These are phyloP conservation scores for Pseudocercospora pini-densiflorae DNA, from an alignment of 2,329 filamentous ascomycete genomes.

Conservation along the genomic window DNA sequence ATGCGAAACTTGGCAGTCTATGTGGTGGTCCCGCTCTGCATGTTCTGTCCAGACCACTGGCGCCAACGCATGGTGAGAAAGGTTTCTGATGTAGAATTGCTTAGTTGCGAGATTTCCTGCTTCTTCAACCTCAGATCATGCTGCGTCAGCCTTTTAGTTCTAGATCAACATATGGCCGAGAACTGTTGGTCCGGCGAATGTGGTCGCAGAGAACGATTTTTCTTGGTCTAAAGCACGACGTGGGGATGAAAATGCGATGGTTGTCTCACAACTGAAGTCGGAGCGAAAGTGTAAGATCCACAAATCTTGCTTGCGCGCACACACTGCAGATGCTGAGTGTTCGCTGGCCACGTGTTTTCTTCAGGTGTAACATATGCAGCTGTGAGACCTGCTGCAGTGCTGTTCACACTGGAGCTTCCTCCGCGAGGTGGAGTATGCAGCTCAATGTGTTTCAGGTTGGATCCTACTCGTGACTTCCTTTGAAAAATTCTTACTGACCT, in stretches of 20 bases:
- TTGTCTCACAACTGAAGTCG: background rate
- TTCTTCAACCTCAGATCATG: too few relatives aligned
- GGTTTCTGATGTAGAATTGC: background rate
- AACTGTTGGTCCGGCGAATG: too few relatives aligned
- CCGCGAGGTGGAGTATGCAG: background rate
- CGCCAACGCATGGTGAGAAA: too few relatives aligned
- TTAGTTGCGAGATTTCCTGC: background rate
- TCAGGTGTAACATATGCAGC: background rate
- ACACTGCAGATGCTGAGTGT: too few relatives aligned
- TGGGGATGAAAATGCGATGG: too few relatives aligned
- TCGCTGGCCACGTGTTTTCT: conserved; percentile 1
- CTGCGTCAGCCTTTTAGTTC: too few relatives aligned
- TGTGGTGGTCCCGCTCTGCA: too few relatives aligned
- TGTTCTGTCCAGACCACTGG: too few relatives aligned
- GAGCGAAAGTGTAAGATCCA: background rate
- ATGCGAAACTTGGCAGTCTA: background rate
- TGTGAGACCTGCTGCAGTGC: background rate
- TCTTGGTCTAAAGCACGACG: too few relatives aligned
- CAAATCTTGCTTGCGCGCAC: background rate
- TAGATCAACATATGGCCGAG: too few relatives aligned
- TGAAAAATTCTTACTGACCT: background rate
- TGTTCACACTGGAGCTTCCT: background rate
- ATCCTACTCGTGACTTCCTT: background rate
- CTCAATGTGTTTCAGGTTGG: conserved; percentile 5
- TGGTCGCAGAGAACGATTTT: too few relatives aligned